A percentile compares a stretch with the other conserved stretches of the same genome.
Conservation (phyloP, 2,329 filamentous ascomycete genomes). For the Diaporthe nobilis region DNA sequence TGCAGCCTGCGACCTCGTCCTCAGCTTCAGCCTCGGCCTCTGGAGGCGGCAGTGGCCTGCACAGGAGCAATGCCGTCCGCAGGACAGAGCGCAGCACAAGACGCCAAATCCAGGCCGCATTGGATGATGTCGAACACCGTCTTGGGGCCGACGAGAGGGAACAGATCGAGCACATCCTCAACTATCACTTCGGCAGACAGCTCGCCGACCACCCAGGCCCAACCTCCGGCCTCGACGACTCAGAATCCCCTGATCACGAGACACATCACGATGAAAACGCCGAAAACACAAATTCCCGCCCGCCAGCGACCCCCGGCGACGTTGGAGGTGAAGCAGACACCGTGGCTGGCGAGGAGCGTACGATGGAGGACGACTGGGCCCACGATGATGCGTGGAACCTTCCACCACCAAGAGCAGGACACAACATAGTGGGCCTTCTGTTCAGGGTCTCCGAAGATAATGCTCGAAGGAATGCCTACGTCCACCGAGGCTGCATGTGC, state of each 20-base stretch:
- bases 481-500: constrained; percentile 93
- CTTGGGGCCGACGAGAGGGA: constrained; percentile 40
- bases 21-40: constrained; percentile 44
- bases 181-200: constrained; percentile 31
- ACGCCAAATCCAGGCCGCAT: constrained; percentile 50
- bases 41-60: constrained; percentile 59
- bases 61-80: constrained; percentile 78
- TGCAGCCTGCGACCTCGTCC: constrained; percentile 45
- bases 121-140: constrained; percentile 45
- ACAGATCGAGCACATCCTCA: constrained; percentile 37
- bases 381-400: constrained; percentile 58
- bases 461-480: constrained; percentile 87
- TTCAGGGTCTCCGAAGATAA: constrained; percentile 97
- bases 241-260: constrained; percentile 57
- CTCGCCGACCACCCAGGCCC: constrained; percentile 41
- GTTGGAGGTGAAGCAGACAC: constrained; percentile 48
- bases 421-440: constrained; percentile 86
- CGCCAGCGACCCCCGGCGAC: constrained; percentile 54
- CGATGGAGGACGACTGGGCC: constrained; percentile 65
- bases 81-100: constrained; percentile 39
- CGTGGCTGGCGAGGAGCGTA: constrained; percentile 56
- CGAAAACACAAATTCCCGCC: constrained; percentile 41
- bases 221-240: constrained; percentile 54
- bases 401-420: constrained; percentile 70
- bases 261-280: constrained; percentile 60